These are phyloP conservation scores for Nakazawaea holstii DNA, from an alignment of 805 yeast species.

Conservation along the genomic window DNA sequence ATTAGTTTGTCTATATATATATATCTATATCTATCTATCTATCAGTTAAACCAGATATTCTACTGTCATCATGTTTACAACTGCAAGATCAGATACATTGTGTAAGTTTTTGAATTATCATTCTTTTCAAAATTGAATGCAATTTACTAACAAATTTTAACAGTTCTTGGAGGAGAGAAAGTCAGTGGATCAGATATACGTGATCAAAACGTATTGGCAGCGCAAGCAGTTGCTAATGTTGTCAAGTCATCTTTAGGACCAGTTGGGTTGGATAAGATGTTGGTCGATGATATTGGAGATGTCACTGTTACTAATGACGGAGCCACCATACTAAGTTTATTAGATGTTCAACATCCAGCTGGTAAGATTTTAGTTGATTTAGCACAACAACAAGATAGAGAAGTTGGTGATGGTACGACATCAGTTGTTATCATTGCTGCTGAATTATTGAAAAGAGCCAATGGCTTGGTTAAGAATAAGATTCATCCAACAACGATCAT, in stretches of 20 bases:
- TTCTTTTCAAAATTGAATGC: background rate
- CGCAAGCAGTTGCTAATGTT: slow-evolving; percentile 77
- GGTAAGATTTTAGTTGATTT: slow-evolving; percentile 94
- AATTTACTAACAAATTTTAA: slow-evolving; percentile 6
- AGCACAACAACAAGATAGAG: slow-evolving; percentile 98
- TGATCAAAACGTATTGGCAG: slow-evolving; percentile 93
- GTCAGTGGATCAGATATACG: slow-evolving; percentile 94
- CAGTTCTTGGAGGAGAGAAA: slow-evolving; percentile 90
- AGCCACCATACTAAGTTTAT: slow-evolving; percentile 84
- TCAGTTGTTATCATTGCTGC: slow-evolving; percentile 95
- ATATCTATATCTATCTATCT: too few species aligned
- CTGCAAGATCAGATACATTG: slow-evolving; percentile 86
- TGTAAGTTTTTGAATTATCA: slow-evolving; percentile 32
- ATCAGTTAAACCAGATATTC: too few species aligned
- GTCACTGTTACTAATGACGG: slow-evolving; percentile 99
- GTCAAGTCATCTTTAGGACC: slow-evolving; percentile 96
- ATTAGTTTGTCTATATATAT: background rate
- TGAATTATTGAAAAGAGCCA: slow-evolving; percentile 87
- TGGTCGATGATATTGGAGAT: slow-evolving; percentile 98
- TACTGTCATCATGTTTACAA: slow-evolving; percentile 43
- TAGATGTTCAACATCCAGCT: slow-evolving; percentile 98
- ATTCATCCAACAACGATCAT: slow-evolving; percentile 98
- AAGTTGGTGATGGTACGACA: slow-evolving; percentile 98
- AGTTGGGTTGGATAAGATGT: slow-evolving; percentile 96
- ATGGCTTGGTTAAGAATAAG: slow-evolving; percentile 86